Percentiles rank a stretch among this genome's conserved stretches.
phyloP scores from a whole-genome alignment of 2,329 filamentous ascomycete genomes.

The Dothistroma pini region DNA sequence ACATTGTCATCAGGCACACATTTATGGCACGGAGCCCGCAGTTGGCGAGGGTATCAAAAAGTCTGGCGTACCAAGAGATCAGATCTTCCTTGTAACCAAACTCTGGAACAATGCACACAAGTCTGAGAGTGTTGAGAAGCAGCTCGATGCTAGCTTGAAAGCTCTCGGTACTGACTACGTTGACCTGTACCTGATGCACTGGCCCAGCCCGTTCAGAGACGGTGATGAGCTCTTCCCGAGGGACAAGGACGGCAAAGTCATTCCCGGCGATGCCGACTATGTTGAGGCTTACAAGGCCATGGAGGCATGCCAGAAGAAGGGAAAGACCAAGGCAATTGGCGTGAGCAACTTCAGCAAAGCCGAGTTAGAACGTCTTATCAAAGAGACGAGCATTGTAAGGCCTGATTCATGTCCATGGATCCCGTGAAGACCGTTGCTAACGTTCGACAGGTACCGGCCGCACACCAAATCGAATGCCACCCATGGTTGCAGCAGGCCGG shows the following conservation, averaged over 20 bases:
- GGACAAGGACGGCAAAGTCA: constrained; percentile 40
- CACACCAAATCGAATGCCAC: constrained; percentile 51
- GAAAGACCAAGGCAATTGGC: constrained; percentile 49
- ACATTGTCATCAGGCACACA: constrained; percentile 18
- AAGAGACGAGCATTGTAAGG: constrained; percentile 39
- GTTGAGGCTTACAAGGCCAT: constrained; percentile 52
- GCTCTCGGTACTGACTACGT: constrained; percentile 64
- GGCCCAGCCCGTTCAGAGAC: constrained; percentile 53
- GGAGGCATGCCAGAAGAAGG: constrained; percentile 32
- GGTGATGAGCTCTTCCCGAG: constrained; percentile 49
- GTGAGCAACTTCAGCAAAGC: constrained; percentile 51
- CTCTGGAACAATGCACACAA: constrained; percentile 63
- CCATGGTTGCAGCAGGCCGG: constrained; percentile 51
- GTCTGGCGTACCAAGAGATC: constrained; percentile 59
- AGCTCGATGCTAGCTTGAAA: constrained; percentile 57
- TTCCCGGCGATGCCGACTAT: constrained; percentile 46
- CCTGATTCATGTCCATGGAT: background rate
- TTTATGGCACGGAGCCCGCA: constrained; percentile 58
- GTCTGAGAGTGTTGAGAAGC: constrained; percentile 59
- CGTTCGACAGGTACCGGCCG: constrained; percentile 29
- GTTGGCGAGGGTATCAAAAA: constrained; percentile 63
- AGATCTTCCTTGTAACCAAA: constrained; percentile 66
- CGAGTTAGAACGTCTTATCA: constrained; percentile 48
- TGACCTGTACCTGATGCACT: constrained; percentile 69
- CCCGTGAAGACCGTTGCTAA: constrained; percentile 1